Evolutionary conservation across 305 asterid genomes (phyloP), one percentile per base, ranked within the genome.

Genomic region (Plantago coronopus): DNA sequence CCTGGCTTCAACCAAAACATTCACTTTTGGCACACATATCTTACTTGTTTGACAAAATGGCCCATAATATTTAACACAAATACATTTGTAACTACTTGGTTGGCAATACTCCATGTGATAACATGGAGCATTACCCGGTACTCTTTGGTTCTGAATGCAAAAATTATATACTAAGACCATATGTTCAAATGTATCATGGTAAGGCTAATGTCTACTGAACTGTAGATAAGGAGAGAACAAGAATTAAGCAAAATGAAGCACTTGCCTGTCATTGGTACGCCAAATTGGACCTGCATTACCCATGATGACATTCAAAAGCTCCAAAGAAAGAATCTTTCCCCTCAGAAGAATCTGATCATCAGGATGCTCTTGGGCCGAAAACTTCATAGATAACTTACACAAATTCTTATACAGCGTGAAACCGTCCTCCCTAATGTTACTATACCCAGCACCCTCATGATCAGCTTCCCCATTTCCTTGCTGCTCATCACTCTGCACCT

Each of bases 361-460:
- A 4, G 84, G 66, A 67, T 79, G 83, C 76, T 93, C 97, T 71
- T 82, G 91, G 5, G 96, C 79, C 4, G 99, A 87, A 72, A 87
- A 87, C 58, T 93, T 93, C 99, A 93, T 93, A 38, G 99, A 93
- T 69, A 93, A 74, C 63, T 93, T 93, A 86, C 99, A 89, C 68
- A 93, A 73, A 74, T 93, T 93, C 91, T 93, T 93, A 83, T 72
- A 93, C 53, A 93, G 82, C 76, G 72, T 69, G 75, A 93, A 89
- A 6, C 95, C 96, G 57, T 93, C 99, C 86, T 93, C 97, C 66
- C 88, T 78, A 66, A 89, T 83, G 80, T 81, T 81, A 81, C 83
- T 83, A 76, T 83, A 86, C 66, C 69, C 79, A 62, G 73, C 70
- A 44, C 69, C 67, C 64, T 76, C 85, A 27, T 71, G 61, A 23